Evolutionary conservation across 2,329 filamentous ascomycete genomes (phyloP), one percentile per base, ranked within the genome.

Genomic region (Calonectria crousiana): DNA sequence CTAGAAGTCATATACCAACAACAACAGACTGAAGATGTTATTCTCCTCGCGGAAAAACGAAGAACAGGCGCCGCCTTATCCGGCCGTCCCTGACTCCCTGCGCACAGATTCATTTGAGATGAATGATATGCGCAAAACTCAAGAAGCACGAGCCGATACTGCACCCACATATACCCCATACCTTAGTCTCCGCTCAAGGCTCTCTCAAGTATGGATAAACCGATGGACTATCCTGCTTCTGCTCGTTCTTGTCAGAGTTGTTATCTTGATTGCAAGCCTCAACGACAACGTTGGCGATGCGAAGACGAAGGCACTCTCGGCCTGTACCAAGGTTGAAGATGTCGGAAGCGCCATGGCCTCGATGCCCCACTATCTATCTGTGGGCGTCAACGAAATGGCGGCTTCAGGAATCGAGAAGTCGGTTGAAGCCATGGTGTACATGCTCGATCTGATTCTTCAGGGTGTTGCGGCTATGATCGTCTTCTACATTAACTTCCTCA

Each of bases 201-300:
- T 98, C 81, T 98, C 97, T 67, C 97, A 99, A 88, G 90, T 97
- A 84, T 98, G 96, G 95, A 93, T 99, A 87, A 98, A 99, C 88
- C 92, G 95, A 85, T 99, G 97, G 97, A 98, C 97, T 49, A 89
- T 98, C 74, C 90, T 99, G 62, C 89, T 98, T 62, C 85, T 98
- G 73, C 92, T 99, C 69, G 93, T 98, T 71, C 92, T 99, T 67
- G 91, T 94, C 76, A 92, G 96, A 72, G 91, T 96, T 74, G 87
- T 99, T 67, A 88, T 98, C 74, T 92, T 96, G 47, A 91, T 96
- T 70, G 89, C 90, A 70, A 90, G 90, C 79, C 90, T 98, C 76
- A 89, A 95, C 82, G 89, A 92, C 78, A 92, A 96, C 82, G 91
- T 98, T 77, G 91, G 86, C 69, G 92, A 92, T 71, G 96, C 97